Evolutionary conservation across 495 filamentous ascomycete genomes (phyloP).

Genomic region (Glonium stellatum): DNA sequence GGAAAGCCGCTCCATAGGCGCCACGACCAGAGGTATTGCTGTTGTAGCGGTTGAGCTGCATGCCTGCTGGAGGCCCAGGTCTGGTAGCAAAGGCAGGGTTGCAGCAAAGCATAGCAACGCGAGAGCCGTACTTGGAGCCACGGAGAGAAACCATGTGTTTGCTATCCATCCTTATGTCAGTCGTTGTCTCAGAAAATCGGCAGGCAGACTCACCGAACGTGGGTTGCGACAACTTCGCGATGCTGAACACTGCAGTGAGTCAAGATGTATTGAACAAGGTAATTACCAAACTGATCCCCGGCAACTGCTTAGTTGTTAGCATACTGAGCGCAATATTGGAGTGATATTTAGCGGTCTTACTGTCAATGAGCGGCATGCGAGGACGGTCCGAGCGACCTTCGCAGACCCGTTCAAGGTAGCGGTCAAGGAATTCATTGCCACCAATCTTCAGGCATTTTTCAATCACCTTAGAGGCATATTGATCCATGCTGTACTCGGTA

Average conservation of each 20-base stretch:
- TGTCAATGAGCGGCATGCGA: slow-evolving; percentile 95
- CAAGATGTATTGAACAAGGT: slow-evolving; percentile 93
- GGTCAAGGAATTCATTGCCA: slow-evolving; percentile 79
- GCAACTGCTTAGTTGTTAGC: slow-evolving; percentile 55
- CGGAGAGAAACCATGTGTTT: slow-evolving; percentile 99
- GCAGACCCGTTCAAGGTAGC: slow-evolving; percentile 89
- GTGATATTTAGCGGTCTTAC: slow-evolving; percentile 41
- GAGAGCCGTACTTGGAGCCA: slow-evolving; percentile 95
- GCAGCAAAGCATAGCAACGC: slow-evolving; percentile 97
- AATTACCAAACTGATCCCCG: slow-evolving; percentile 97
- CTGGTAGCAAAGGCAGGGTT: slow-evolving; percentile 82
- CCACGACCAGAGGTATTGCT: slow-evolving; percentile 34
- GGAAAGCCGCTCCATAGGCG: slow-evolving; percentile 8
- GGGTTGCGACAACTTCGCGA: slow-evolving; percentile 83
- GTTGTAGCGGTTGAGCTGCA: slow-evolving; percentile 56
- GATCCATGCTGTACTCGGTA: slow-evolving; percentile 96
- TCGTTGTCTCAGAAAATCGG: background rate
- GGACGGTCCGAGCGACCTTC: slow-evolving; percentile 85
- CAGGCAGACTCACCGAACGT: slow-evolving; percentile 58
- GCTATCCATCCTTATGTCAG: slow-evolving; percentile 34
- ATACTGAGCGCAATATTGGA: background rate
- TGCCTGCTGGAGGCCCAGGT: slow-evolving; percentile 70
- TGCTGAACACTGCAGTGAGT: slow-evolving; percentile 79
- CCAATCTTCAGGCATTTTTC: slow-evolving; percentile 99
- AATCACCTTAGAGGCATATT: slow-evolving; percentile 97